Base-by-base conservation (phyloP, 495 filamentous ascomycete species). In the Aspergillus kassunensis region DNA sequence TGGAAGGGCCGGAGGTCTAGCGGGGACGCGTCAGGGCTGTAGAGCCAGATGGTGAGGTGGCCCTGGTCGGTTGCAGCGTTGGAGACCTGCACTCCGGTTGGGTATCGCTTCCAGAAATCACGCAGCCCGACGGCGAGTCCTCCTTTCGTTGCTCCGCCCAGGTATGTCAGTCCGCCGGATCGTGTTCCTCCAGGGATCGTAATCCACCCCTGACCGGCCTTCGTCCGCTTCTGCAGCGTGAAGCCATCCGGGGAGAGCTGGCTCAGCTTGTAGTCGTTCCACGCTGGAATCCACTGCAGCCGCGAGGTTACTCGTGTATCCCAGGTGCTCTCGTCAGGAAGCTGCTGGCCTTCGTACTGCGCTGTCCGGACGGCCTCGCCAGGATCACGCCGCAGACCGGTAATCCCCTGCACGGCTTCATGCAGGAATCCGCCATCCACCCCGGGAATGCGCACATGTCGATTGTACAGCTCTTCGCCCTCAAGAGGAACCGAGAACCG, bases 51-150 rank as follows among this genome's bases (percentile, higher is more conserved):
- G 0, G 75, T 78, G 6, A 78, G 64, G 8, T 60, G 50, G 0
- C 70, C 75, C 6, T 57, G 33, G 21, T 76, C 67, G 0, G 66
- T 58, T 11, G 60, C 63, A 9, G 70, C 63, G 44, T 72, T 63
- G 4, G 58, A 58, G 11, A 78, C 61, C 44, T 80, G 75, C 8
- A 80, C 54, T 15, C 71, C 62, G 0, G 71, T 73, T 3, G 77
- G 77, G 49, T 75, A 77, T 40, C 69, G 53, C 58, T 80, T 71
- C 77, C 77, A 80, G 50, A 80, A 79, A 47, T 78, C 67, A 23
- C 66, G 65, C 60, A 76, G 61, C 1, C 74, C 75, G 6, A 80
- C 51, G 0, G 67, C 75, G 3, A 80, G 55, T 30, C 77, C 77
- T 13, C 77, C 77, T 1, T 56, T 54, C 0, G 58, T 66, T 36